Percentiles rank a stretch among this genome's conserved stretches.
Evolutionary conservation across 192 early-diverging fungal species (phyloP).

Genomic region (Backusella parvicylindrica): DNA sequence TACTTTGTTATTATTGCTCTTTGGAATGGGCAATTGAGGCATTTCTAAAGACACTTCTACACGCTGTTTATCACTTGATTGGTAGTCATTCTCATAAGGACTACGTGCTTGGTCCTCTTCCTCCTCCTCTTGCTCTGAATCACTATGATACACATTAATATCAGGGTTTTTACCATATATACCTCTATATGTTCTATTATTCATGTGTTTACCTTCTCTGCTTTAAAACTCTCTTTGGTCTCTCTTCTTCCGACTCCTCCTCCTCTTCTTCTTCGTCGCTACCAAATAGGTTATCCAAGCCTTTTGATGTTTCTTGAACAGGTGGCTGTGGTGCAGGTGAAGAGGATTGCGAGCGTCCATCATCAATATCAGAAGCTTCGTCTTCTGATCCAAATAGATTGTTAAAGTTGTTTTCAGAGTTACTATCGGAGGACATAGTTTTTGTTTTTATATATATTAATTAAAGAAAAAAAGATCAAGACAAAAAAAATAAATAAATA

Average conservation of each 20-base stretch:
- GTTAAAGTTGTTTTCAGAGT: slow-evolving; percentile 13
- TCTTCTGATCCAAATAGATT: slow-evolving; percentile 35
- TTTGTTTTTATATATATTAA: neutral
- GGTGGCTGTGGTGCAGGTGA: neutral
- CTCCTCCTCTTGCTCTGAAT: slow-evolving; percentile 8
- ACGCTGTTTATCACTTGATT: slow-evolving; percentile 9
- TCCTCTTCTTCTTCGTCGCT: slow-evolving; percentile 34
- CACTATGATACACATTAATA: neutral
- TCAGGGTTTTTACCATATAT: too few species aligned
- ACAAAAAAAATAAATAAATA: neutral
- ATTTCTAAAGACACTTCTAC: slow-evolving; percentile 21
- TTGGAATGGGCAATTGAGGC: slow-evolving; percentile 25
- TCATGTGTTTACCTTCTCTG: slow-evolving; percentile 13
- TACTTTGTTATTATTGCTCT: slow-evolving; percentile 28
- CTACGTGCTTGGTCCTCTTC: slow-evolving; percentile 13
- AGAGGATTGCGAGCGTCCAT: slow-evolving; percentile 21
- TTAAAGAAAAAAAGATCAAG: neutral
- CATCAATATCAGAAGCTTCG: slow-evolving; percentile 34
- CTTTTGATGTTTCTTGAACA: neutral
- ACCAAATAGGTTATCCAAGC: slow-evolving; percentile 35
- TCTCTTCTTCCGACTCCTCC: slow-evolving; percentile 13
- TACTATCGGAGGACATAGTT: neutral
- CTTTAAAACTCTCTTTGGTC: neutral
- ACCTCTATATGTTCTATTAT: too few species aligned
- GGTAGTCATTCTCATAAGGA: neutral